phyloP scores from a whole-genome alignment of 2,329 filamentous ascomycete genomes.

The Penicillium decumbens region DNA sequence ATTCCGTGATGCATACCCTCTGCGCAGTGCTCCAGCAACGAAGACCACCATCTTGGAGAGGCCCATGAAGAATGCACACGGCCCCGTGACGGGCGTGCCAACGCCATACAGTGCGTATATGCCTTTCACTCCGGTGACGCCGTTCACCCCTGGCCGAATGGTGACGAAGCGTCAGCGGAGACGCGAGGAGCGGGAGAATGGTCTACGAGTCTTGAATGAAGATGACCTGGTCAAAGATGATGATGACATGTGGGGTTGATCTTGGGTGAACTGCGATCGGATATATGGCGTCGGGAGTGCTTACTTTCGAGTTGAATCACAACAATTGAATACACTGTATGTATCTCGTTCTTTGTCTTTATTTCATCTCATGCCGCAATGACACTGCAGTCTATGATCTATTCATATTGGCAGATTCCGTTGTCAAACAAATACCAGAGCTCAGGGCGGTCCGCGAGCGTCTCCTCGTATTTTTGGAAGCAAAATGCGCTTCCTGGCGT shows the following conservation, averaged over 20 bases:
- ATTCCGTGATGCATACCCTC: slow-evolving; percentile 43
- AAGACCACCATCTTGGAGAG: slow-evolving; percentile 49
- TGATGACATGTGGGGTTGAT: slow-evolving; percentile 44
- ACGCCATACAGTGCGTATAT: slow-evolving; percentile 51
- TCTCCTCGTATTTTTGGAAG: too few species aligned
- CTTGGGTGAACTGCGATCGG: background rate
- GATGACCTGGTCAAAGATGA: slow-evolving; percentile 47
- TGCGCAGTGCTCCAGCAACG: slow-evolving; percentile 44
- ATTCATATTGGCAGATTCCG: too few species aligned
- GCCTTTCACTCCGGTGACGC: slow-evolving; percentile 49
- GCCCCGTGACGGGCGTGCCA: slow-evolving; percentile 45
- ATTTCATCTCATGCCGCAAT: background rate
- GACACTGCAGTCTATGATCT: too few species aligned
- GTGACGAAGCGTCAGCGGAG: slow-evolving; percentile 44
- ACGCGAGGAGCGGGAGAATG: slow-evolving; percentile 40
- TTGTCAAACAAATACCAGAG: too few species aligned
- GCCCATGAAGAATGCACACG: slow-evolving; percentile 33
- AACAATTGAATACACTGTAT: slow-evolving; percentile 43
- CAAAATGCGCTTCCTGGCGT: too few species aligned
- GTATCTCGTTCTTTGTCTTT: slow-evolving; percentile 28
- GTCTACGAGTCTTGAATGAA: slow-evolving; percentile 43
- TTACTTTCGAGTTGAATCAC: background rate
- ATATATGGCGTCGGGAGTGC: background rate
- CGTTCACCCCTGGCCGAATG: slow-evolving; percentile 45
- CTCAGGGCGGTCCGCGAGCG: too few species aligned